Conservation (phyloP, 768 basidiomycete species). For the Suillus subaureus region DNA sequence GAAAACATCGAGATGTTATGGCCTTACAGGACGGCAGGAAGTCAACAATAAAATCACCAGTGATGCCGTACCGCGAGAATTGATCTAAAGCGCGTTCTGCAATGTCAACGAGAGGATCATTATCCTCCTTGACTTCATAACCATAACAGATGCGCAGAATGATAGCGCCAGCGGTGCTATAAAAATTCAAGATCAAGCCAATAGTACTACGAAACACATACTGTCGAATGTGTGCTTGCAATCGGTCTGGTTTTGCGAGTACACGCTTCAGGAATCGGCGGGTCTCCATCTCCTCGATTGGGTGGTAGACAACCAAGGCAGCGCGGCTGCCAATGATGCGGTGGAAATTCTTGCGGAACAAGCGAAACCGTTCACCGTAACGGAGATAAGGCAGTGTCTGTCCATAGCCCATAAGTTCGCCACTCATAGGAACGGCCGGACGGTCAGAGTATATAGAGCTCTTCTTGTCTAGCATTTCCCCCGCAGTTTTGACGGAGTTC, state of each 20-base stretch:
- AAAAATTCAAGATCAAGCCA: too few relatives aligned
- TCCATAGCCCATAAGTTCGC: slow-evolving; percentile 21
- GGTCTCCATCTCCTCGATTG: slow-evolving; percentile 22
- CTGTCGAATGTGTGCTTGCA: slow-evolving; percentile 26
- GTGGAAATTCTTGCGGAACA: slow-evolving; percentile 17
- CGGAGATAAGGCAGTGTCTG: slow-evolving; percentile 13
- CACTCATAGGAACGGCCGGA: slow-evolving; percentile 1
- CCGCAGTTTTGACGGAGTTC: slow-evolving; percentile 46
- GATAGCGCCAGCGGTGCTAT: slow-evolving; percentile 23
- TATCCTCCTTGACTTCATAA: slow-evolving; percentile 34
- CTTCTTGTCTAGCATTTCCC: slow-evolving; percentile 54
- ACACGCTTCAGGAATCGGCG: slow-evolving; percentile 21
- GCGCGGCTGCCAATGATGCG: slow-evolving; percentile 17
- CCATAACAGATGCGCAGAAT: slow-evolving; percentile 46
- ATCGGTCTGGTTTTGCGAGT: slow-evolving; percentile 16
- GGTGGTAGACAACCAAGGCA: slow-evolving; percentile 13
- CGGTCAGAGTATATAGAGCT: slow-evolving; percentile 51
- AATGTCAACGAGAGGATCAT: slow-evolving; percentile 39
- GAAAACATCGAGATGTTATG: too few relatives aligned
- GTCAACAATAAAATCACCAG: slow-evolving; percentile 27
- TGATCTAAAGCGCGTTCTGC: slow-evolving; percentile 25
- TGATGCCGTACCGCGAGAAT: slow-evolving; percentile 12
- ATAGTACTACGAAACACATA: slow-evolving; percentile 7
- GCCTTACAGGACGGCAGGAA: slow-evolving; percentile 22
- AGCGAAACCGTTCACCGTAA: slow-evolving; percentile 14